phyloP scores from a whole-genome alignment of 2,329 filamentous ascomycete genomes.

The Sporothrix pallida region DNA sequence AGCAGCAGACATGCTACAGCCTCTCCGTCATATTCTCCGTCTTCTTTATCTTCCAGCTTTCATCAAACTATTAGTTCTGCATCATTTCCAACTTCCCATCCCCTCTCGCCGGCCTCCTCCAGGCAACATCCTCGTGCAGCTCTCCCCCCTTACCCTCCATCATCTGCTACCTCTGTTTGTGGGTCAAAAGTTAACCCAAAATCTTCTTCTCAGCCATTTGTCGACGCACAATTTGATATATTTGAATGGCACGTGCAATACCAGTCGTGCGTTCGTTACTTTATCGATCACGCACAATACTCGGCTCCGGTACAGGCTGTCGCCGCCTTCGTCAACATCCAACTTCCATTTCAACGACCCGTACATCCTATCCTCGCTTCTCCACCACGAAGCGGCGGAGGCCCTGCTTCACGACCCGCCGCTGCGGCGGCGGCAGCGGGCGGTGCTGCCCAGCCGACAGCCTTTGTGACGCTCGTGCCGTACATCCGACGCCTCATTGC shows the following conservation, averaged over 20 bases:
- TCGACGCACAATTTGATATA: slow-evolving; percentile 70
- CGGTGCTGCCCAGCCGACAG: slow-evolving; percentile 43
- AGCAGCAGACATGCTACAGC: not conserved
- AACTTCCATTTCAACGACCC: slow-evolving; percentile 79
- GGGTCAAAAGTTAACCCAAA: slow-evolving; percentile 35
- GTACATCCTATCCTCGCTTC: slow-evolving; percentile 53
- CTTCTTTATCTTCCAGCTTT: not conserved
- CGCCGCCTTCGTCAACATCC: slow-evolving; percentile 89
- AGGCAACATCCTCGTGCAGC: not conserved
- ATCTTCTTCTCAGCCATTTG: slow-evolving; percentile 49
- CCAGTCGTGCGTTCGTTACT: slow-evolving; percentile 87
- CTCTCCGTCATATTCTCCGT: not conserved
- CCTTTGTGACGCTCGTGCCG: slow-evolving; percentile 73
- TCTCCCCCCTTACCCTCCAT: not conserved
- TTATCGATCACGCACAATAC: slow-evolving; percentile 89
- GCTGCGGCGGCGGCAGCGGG: not conserved
- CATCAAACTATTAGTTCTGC: not conserved
- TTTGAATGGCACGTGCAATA: slow-evolving; percentile 93
- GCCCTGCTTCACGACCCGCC: slow-evolving; percentile 17
- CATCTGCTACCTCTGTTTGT: slow-evolving; percentile 8
- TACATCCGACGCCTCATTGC: slow-evolving; percentile 90
- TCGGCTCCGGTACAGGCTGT: slow-evolving; percentile 82
- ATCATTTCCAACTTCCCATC: not conserved
- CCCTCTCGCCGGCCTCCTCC: not conserved
- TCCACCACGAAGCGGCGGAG: not conserved